Evolutionary conservation across 2,329 filamentous ascomycete species (phyloP), one percentile per base, ranked within the genome.

Genomic region (Aspergillus udagawae): DNA sequence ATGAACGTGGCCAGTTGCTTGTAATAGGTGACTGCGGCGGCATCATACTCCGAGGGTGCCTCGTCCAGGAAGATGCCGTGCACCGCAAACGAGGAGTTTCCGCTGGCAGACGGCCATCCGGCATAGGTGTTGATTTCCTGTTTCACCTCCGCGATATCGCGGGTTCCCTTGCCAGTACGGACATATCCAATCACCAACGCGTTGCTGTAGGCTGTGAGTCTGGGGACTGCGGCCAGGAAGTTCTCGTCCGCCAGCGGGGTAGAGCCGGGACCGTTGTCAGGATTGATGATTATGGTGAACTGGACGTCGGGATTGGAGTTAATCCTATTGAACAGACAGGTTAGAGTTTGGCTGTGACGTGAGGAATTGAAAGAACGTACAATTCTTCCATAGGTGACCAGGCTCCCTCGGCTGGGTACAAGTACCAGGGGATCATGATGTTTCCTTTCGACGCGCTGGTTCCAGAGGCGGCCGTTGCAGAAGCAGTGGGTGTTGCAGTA

Each of bases 231-330:
- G 4, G 38, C 41, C 3, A 53, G 49, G 56, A 53, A 60, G 44
- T 51, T 58, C 8, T 47, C 25, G 28, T 60, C 59, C 1, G 56
- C 56, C 17, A 60, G 51, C 12, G 48, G 10, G 23, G 27, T 55
- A 7, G 32, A 41, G 8, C 59, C 57, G 0, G 65, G 62, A 1
- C 65, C 65, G 42, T 51, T 64, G 42, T 56, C 55, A 7, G 62
- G 62, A 42, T 67, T 63, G 29, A 67, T 55, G n/a, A 67, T 61
- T 10, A 67, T 38, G 20, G 62, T 59, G 57, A 65, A 67, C 4
- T 57, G 54, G 20, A 63, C 56, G 29, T 59, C 45, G 4, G 63
- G 59, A 38, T 65, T 56, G 32, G 57, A 38, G 1, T 55, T 42
- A 12, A 62, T 53, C 2, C 52, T 57, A n/a, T n/a, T 17, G 32